Evolutionary conservation across 225 moss, liverwort and hornwort species (phyloP).

Genomic region (Takakia lepidozioides): DNA sequence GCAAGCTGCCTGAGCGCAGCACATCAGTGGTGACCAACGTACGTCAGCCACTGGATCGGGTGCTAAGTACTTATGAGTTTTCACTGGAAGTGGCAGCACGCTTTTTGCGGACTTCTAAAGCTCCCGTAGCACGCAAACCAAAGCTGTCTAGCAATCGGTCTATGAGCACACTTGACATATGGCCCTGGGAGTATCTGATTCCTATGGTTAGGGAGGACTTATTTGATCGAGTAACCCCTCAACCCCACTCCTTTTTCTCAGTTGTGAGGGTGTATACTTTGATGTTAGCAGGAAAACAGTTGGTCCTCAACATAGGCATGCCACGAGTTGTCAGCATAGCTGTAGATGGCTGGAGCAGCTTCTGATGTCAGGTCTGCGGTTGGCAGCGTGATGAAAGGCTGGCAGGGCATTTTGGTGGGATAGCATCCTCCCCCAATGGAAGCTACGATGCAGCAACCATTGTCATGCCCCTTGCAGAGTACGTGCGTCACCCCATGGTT

Average conservation of each 20-base stretch:
- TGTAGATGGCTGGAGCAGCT: too few relatives aligned
- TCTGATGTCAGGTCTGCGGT: too few relatives aligned
- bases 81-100: constrained; percentile 59
- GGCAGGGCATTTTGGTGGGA: constrained; percentile 31
- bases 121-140: constrained; percentile 15
- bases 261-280: too few relatives aligned
- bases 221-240: constrained; percentile 36
- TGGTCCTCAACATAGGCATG: too few relatives aligned
- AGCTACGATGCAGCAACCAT: constrained; percentile 57
- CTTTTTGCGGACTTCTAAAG: constrained; percentile 33
- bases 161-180: constrained; percentile 60
- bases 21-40: constrained; percentile 50
- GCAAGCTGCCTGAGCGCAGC: constrained; percentile 27
- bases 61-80: constrained; percentile 60
- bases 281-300: too few relatives aligned
- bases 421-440: constrained; percentile 28
- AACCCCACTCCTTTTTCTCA: not conserved
- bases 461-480: constrained; percentile 53
- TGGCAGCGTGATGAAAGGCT: constrained; percentile 51
- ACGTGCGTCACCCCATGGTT: constrained; percentile 52
- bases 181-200: constrained; percentile 69
- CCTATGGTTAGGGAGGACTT: constrained; percentile 54
- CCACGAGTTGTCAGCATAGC: too few relatives aligned
- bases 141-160: constrained; percentile 29
- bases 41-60: constrained; percentile 52